These are phyloP conservation scores for Populus trichocarpa DNA, from an alignment of 441 rosid genomes.

Conservation along the genomic window DNA sequence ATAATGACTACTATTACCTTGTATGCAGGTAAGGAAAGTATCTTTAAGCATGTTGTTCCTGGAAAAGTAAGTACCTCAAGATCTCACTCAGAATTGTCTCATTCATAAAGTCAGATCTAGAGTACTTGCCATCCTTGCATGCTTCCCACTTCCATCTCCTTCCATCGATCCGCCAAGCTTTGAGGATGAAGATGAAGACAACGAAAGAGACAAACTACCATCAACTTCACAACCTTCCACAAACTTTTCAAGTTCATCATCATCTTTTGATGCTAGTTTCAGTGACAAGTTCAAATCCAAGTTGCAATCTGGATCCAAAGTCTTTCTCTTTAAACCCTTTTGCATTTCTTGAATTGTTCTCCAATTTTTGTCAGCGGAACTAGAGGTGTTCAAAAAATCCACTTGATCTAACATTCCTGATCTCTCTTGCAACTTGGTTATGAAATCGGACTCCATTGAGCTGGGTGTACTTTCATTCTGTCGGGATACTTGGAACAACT, in stretches of 20 bases:
- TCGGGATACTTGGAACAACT: conserved; percentile 33
- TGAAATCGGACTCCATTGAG: conserved; percentile 17
- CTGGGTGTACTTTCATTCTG: conserved; percentile 22
- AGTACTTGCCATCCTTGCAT: conserved; percentile 49
- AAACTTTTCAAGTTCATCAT: conserved; percentile 12
- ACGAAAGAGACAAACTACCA: conserved; percentile 59
- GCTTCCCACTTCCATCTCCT: conserved; percentile 29
- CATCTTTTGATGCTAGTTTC: conserved; percentile 31
- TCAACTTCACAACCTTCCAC: conserved; percentile 7
- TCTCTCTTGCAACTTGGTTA: conserved; percentile 21
- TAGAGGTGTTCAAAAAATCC: background rate
- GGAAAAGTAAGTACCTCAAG: conserved; percentile 57
- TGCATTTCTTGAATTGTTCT: conserved; percentile 26
- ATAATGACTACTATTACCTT: conserved; percentile 10
- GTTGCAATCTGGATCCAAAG: conserved; percentile 18
- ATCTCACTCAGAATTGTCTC: conserved; percentile 66
- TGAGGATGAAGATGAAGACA: conserved; percentile 49
- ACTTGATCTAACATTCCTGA: conserved; percentile 8
- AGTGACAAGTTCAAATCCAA: conserved; percentile 76
- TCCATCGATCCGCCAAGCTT: conserved; percentile 37
- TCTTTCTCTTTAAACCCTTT: conserved; percentile 37
- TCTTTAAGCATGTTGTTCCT: background rate
- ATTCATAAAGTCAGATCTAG: conserved; percentile 90
- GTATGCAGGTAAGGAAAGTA: conserved; percentile 14
- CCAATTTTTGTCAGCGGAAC: conserved; percentile 4